phyloP scores from a whole-genome alignment of 768 basidiomycete genomes.

The Neoboletus magnificus region DNA sequence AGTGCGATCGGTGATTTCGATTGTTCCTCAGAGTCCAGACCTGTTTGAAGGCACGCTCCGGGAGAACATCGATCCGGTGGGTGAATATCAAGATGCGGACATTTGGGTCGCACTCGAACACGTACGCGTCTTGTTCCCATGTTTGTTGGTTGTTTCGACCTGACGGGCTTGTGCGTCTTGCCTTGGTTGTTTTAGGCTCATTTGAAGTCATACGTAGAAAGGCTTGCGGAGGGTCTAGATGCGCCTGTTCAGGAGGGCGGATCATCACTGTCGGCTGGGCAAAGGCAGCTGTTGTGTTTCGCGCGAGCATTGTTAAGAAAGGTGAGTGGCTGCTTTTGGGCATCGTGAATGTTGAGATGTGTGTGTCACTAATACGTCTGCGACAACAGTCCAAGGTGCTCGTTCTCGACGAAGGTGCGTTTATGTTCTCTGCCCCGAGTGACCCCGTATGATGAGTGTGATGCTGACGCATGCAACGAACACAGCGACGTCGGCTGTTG shows the following conservation, averaged over 20 bases:
- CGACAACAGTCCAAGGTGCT: conserved; percentile 68
- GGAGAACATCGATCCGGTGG: conserved; percentile 88
- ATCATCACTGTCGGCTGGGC: conserved; percentile 78
- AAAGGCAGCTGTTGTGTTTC: conserved; percentile 86
- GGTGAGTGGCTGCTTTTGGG: conserved; percentile 36
- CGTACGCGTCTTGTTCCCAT: conserved; percentile 20
- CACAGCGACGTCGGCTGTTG: conserved; percentile 82
- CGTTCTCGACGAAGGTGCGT: conserved; percentile 85
- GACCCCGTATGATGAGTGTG: no score
- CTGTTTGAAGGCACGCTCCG: conserved; percentile 71
- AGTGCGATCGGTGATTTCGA: conserved; percentile 76
- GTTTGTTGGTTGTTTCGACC: background rate
- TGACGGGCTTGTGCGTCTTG: background rate
- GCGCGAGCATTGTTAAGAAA: conserved; percentile 80
- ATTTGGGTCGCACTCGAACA: conserved; percentile 88
- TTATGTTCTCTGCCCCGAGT: background rate
- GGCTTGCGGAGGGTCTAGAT: conserved; percentile 64
- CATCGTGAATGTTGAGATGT: background rate
- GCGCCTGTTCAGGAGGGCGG: conserved; percentile 76
- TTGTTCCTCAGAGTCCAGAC: conserved; percentile 80
- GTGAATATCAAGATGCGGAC: conserved; percentile 66
- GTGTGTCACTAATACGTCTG: background rate
- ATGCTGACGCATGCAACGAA: background rate
- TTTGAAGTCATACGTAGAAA: conserved; percentile 66
- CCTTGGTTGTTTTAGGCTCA: conserved; percentile 42